Evolutionary conservation across 2,329 filamentous ascomycete species (phyloP).

Genomic region (Onygena corvina): DNA sequence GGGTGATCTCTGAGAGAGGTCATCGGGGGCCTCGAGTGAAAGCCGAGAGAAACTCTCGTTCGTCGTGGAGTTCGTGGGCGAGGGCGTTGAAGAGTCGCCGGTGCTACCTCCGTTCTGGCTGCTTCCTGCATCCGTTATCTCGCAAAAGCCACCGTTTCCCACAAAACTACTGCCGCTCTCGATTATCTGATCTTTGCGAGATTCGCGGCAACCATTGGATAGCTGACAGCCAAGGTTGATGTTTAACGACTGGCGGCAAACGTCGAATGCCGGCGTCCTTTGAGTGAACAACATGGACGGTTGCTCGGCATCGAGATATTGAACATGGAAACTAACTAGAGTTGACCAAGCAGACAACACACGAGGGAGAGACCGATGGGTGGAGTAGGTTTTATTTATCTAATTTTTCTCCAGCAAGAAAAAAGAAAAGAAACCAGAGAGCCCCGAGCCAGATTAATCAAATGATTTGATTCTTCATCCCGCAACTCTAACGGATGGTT

Average conservation of each 20-base stretch:
- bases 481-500: constrained; percentile 5
- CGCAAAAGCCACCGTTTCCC: constrained; percentile 12
- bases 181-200: constrained; percentile 8
- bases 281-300: constrained; percentile 31
- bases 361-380: constrained; percentile 3
- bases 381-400: constrained; percentile 5
- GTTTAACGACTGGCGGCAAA: constrained; percentile 17
- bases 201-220: background rate
- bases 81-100: constrained; percentile 1
- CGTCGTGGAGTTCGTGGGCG: constrained; percentile 19
- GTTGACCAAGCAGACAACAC: background rate
- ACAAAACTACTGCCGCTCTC: constrained; percentile 19
- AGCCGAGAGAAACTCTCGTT: constrained; percentile 24
- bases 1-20: constrained; percentile 24
- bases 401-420: constrained; percentile 1
- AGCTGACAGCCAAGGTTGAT: constrained; percentile 10
- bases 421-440: background rate
- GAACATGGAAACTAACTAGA: background rate
- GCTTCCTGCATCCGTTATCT: constrained; percentile 5
- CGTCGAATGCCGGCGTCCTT: constrained; percentile 22
- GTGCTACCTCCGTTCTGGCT: background rate
- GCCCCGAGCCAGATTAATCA: constrained; percentile 1
- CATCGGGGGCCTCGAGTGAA: constrained; percentile 25
- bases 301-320: background rate
- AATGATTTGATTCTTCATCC: constrained; percentile 1